phyloP scores from a whole-genome alignment of 257 asterid species.

The Mentha longifolia region DNA sequence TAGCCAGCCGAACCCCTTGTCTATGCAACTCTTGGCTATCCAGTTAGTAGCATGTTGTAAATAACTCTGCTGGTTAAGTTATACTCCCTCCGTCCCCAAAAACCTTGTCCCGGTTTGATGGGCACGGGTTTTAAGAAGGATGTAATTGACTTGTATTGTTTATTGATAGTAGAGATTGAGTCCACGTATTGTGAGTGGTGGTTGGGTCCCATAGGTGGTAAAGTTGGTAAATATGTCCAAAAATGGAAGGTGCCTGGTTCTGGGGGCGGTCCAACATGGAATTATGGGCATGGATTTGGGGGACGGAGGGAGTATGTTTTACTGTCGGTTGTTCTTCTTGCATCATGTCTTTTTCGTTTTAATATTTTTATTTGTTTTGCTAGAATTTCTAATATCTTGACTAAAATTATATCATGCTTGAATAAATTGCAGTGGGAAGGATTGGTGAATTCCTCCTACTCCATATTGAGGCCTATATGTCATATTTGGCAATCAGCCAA shows the following conservation, averaged over 20 bases:
- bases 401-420: conserved; percentile 1
- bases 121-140: no score
- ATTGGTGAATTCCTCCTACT: conserved; percentile 35
- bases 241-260: no score
- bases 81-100: no score
- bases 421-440: conserved; percentile 36
- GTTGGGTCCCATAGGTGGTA: no score
- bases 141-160: no score
- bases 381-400: conserved; percentile 13
- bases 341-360: neutral
- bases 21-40: conserved; percentile 3
- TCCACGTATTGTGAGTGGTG: no score
- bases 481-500: conserved; percentile 76
- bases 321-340: conserved; percentile 1
- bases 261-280: no score
- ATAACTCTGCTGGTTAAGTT: neutral
- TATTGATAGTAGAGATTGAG: no score
- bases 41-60: conserved; percentile 5
- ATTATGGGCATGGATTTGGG: no score
- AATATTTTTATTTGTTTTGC: neutral
- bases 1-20: conserved; percentile 4
- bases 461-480: conserved; percentile 33
- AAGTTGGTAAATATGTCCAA: no score
- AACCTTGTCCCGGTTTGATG: no score
- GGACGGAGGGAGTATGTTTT: neutral